Evolutionary conservation across 106 monocot species (phyloP).

Genomic region (Phalaenopsis aphrodite): DNA sequence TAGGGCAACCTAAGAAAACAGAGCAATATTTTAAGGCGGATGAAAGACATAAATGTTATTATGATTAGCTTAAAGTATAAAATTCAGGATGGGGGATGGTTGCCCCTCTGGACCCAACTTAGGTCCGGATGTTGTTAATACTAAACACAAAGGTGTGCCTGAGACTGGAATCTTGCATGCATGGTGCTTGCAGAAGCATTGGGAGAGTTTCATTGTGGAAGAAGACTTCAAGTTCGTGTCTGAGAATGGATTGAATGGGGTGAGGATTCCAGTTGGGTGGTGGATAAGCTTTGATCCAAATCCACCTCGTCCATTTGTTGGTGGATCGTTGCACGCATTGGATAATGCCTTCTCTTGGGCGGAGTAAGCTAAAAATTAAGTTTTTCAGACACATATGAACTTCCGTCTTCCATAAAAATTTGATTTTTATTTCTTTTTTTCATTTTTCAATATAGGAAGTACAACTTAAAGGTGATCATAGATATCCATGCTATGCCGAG

Average conservation of each 20-base stretch:
- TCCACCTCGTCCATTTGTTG: slow-evolving; percentile 59
- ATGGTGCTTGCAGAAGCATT: slow-evolving; percentile 37
- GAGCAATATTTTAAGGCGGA: no score
- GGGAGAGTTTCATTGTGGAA: slow-evolving; percentile 61
- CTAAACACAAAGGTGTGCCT: no score
- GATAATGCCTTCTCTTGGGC: slow-evolving; percentile 83
- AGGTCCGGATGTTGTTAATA: no score
- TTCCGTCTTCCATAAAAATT: background rate
- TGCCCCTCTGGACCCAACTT: no score
- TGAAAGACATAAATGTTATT: no score
- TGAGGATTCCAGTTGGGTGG: slow-evolving; percentile 89
- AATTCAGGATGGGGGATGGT: no score
- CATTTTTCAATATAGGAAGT: slow-evolving; percentile 15
- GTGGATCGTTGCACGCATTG: slow-evolving; percentile 48
- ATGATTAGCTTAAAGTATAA: no score
- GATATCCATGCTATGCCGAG: slow-evolving; percentile 51
- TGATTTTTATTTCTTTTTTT: background rate
- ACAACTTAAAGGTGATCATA: slow-evolving; percentile 38
- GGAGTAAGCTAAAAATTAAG: slow-evolving; percentile 29
- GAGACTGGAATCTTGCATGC: no score
- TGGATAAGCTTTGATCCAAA: slow-evolving; percentile 66
- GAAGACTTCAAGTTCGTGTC: slow-evolving; percentile 64
- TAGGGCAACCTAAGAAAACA: no score
- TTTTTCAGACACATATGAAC: background rate
- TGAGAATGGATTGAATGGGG: slow-evolving; percentile 46